Conservation (phyloP, 768 basidiomycete species). For the Lactarius pseudohatsudake region DNA sequence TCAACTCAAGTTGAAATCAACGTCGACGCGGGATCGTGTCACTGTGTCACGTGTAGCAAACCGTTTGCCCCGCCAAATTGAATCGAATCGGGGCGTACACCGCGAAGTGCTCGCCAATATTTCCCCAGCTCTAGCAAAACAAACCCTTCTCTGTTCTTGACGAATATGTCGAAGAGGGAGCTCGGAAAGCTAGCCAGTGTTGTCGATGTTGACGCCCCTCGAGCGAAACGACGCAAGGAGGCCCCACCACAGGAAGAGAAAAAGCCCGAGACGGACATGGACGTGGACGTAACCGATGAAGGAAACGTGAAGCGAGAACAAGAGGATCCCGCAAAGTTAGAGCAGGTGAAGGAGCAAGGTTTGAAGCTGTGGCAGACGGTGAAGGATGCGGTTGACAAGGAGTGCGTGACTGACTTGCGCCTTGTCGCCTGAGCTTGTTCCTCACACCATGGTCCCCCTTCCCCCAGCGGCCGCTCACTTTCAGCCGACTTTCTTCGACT, state of each 20-base stretch:
- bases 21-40: slow-evolving; percentile 10
- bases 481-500: slow-evolving; percentile 66
- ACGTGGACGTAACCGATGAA: slow-evolving; percentile 38
- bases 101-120: slow-evolving; percentile 11
- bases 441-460: slow-evolving; percentile 28
- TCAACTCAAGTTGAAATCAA: no score
- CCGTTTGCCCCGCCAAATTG: slow-evolving; percentile 10
- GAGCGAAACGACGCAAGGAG: slow-evolving; percentile 53
- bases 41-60: slow-evolving; percentile 7
- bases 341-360: slow-evolving; percentile 61
- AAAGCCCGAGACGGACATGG: slow-evolving; percentile 43
- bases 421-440: slow-evolving; percentile 31
- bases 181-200: slow-evolving; percentile 41
- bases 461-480: slow-evolving; percentile 58
- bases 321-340: slow-evolving; percentile 32
- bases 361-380: slow-evolving; percentile 73
- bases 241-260: slow-evolving; percentile 38
- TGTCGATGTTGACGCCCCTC: slow-evolving; percentile 47
- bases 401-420: slow-evolving; percentile 64
- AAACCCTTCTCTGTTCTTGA: slow-evolving; percentile 6
- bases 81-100: slow-evolving; percentile 18
- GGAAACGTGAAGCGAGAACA: slow-evolving; percentile 33
- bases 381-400: slow-evolving; percentile 82
- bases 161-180: slow-evolving; percentile 52
- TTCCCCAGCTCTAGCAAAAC: slow-evolving; percentile 11